Conservation (phyloP, 2,329 filamentous ascomycete genomes). For the Colletotrichum filicis region DNA sequence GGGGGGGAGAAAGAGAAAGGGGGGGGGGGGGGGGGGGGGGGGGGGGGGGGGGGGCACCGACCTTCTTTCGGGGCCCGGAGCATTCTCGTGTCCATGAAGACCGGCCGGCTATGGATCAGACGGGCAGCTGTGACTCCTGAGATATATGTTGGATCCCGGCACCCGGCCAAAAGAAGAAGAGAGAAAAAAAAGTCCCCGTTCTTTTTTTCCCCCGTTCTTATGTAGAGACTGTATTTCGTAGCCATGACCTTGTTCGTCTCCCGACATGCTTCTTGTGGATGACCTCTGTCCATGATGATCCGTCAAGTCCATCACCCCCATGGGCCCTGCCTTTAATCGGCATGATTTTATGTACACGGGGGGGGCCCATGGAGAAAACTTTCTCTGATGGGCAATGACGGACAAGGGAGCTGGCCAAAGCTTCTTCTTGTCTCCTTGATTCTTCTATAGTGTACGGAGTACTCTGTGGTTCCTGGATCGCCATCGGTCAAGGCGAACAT, state of each 20-base stretch:
- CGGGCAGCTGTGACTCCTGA: background rate
- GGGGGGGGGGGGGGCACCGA: background rate
- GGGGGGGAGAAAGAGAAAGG: too few species aligned
- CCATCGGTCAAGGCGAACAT: background rate
- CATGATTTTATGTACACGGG: background rate
- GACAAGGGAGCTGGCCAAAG: background rate
- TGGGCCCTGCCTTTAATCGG: background rate
- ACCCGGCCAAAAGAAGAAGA: background rate
- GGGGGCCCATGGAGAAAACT: background rate
- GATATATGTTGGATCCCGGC: background rate
- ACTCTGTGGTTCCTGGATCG: background rate
- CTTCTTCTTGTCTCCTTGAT: background rate
- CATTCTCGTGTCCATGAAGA: background rate
- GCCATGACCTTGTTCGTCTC: background rate
- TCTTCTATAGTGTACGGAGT: too few species aligned
- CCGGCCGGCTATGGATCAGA: too few species aligned
- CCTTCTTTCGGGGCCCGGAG: background rate
- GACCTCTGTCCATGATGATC: background rate
- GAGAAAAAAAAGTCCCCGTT: background rate
- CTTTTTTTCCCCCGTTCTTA: background rate
- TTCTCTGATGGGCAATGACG: background rate
- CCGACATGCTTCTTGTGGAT: background rate
- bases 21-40: too few species aligned
- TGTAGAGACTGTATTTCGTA: too few species aligned
- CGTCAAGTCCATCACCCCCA: too few species aligned